These are phyloP conservation scores for Leucosporidium creatinivorum DNA, from an alignment of 768 basidiomycete genomes.

Conservation along the genomic window DNA sequence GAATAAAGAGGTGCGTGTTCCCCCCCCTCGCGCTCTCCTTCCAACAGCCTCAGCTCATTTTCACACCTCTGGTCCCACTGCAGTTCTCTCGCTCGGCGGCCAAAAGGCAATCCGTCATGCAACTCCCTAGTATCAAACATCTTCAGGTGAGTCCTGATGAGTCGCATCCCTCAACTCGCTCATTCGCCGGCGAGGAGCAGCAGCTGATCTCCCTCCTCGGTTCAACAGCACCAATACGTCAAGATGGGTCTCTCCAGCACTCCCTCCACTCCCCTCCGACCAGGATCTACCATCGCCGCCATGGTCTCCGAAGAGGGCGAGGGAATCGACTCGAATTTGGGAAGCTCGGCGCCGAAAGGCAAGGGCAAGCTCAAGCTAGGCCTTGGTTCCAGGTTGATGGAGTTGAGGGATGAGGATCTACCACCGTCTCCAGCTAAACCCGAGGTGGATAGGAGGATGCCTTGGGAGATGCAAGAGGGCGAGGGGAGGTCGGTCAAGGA, in stretches of 20 bases:
- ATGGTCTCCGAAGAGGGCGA: background rate
- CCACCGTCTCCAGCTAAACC: constrained; percentile 60
- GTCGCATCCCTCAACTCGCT: no score
- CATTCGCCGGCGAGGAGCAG: no score
- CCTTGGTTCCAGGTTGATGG: background rate
- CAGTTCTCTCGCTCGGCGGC: constrained; percentile 74
- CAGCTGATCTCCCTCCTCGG: no score
- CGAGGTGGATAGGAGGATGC: constrained; percentile 3
- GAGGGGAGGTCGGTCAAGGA: background rate
- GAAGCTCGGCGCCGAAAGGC: background rate
- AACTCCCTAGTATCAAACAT: background rate
- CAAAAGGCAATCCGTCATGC: constrained; percentile 61
- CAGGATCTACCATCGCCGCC: background rate
- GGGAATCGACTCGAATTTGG: background rate
- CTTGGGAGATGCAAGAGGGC: constrained; percentile 12
- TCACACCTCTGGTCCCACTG: background rate
- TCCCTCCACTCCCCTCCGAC: background rate
- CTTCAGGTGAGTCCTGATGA: no score
- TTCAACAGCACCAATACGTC: constrained; percentile 75
- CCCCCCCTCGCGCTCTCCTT: no score
- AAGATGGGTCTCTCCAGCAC: constrained; percentile 62
- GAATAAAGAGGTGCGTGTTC: no score
- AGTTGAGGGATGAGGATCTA: constrained; percentile 41
- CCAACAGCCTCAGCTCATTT: background rate
- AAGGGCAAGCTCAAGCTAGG: background rate